Conservation (phyloP, 768 basidiomycete species). For the Xanthoconium purpureum region DNA sequence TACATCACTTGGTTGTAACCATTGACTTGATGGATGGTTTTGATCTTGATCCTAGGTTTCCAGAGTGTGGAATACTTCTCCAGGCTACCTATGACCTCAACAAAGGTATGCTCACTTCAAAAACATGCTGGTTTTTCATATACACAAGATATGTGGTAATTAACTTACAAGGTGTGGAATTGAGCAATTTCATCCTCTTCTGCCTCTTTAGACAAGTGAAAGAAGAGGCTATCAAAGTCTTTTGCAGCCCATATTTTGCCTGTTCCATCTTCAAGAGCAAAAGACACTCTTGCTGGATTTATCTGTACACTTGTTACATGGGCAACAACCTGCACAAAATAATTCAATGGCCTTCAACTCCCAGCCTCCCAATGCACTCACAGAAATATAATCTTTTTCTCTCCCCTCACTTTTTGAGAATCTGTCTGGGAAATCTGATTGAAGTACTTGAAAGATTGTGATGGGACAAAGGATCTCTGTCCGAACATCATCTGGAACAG, state of each 20-base stretch:
- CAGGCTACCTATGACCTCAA: conserved; percentile 8
- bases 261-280: conserved; percentile 39
- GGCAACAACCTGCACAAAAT: conserved; percentile 44
- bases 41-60: conserved; percentile 10
- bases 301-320: conserved; percentile 29
- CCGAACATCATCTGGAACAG: conserved; percentile 1
- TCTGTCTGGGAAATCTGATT: conserved; percentile 42
- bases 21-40: conserved; percentile 10
- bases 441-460: conserved; percentile 51
- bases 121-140: neutral
- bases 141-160: neutral
- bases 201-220: neutral
- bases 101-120: conserved; percentile 21
- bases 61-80: neutral
- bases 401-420: conserved; percentile 47
- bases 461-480: conserved; percentile 38
- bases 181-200: conserved; percentile 13
- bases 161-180: conserved; percentile 11
- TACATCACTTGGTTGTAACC: conserved; percentile 27
- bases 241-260: conserved; percentile 20
- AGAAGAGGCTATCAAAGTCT: neutral
- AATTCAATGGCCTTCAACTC: conserved; percentile 23
- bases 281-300: conserved; percentile 6
- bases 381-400: conserved; percentile 23
- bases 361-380: conserved; percentile 3